These are phyloP conservation scores for Cladosporium sp. DNA, from an alignment of 2,329 filamentous ascomycete species.

Conservation along the genomic window DNA sequence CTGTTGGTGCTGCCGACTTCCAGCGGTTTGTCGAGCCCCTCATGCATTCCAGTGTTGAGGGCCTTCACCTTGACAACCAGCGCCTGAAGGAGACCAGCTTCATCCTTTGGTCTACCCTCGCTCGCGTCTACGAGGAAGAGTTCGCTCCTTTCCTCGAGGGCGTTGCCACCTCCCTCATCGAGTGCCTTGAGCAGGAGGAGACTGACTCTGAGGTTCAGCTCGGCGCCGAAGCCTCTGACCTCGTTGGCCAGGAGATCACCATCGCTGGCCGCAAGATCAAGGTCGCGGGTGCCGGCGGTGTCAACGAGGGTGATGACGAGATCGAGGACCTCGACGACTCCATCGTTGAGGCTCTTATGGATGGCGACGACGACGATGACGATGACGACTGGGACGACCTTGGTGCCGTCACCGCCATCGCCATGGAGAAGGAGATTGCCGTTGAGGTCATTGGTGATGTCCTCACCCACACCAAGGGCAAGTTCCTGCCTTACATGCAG, in stretches of 20 bases:
- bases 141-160: slow-evolving; percentile 74
- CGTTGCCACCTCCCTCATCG: slow-evolving; percentile 74
- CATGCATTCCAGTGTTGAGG: slow-evolving; percentile 90
- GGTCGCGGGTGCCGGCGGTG: slow-evolving; percentile 56
- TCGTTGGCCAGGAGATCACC: slow-evolving; percentile 70
- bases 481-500: slow-evolving; percentile 80
- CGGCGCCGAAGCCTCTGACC: slow-evolving; percentile 66
- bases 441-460: slow-evolving; percentile 93
- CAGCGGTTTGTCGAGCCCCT: slow-evolving; percentile 85
- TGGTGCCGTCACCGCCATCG: slow-evolving; percentile 78
- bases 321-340: slow-evolving; percentile 46
- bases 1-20: slow-evolving; percentile 81
- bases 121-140: slow-evolving; percentile 85
- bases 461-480: slow-evolving; percentile 75
- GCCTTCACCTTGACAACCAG: slow-evolving; percentile 79
- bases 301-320: slow-evolving; percentile 45
- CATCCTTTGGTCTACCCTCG: slow-evolving; percentile 90
- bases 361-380: slow-evolving; percentile 62
- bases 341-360: slow-evolving; percentile 47
- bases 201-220: slow-evolving; percentile 72
- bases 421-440: slow-evolving; percentile 95
- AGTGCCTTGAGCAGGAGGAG: slow-evolving; percentile 85
- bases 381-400: slow-evolving; percentile 82
- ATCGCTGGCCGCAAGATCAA: slow-evolving; percentile 82
- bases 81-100: slow-evolving; percentile 93